Conservation (phyloP, 371 early-diverging fungal species). For the Mortierella sp. region DNA sequence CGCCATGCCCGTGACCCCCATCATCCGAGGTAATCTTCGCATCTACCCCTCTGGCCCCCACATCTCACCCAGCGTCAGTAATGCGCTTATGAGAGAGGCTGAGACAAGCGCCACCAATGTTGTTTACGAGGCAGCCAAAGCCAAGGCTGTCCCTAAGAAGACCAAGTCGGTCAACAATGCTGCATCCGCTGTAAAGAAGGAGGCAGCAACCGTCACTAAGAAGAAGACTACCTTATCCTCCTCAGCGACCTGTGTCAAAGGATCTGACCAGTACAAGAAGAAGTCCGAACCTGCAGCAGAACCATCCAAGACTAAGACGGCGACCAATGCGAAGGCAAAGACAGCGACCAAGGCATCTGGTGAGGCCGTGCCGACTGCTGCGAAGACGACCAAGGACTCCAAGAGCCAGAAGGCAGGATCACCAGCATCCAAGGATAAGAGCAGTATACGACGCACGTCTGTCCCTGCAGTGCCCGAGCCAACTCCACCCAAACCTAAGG, state of each 20-base stretch:
- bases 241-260: neutral
- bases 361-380: neutral
- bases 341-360: neutral
- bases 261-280: neutral
- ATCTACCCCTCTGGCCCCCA: constrained; percentile 51
- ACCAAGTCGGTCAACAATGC: constrained; percentile 4
- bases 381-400: constrained; percentile 15
- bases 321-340: too few species aligned
- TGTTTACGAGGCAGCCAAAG: constrained; percentile 7
- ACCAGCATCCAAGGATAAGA: constrained; percentile 18
- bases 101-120: neutral
- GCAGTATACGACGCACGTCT: constrained; percentile 19
- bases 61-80: constrained; percentile 22
- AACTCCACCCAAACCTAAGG: constrained; percentile 41
- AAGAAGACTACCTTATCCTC: constrained; percentile 1
- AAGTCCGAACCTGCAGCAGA: neutral
- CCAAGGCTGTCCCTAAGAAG: constrained; percentile 21
- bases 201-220: neutral
- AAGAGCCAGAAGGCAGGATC: constrained; percentile 10
- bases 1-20: constrained; percentile 16
- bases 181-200: neutral
- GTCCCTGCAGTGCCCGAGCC: constrained; percentile 44
- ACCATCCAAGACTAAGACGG: constrained; percentile 19
- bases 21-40: constrained; percentile 47
- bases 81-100: constrained; percentile 4